Evolutionary conservation across 2,329 filamentous ascomycete species (phyloP).

Genomic region (Botrytis aclada): DNA sequence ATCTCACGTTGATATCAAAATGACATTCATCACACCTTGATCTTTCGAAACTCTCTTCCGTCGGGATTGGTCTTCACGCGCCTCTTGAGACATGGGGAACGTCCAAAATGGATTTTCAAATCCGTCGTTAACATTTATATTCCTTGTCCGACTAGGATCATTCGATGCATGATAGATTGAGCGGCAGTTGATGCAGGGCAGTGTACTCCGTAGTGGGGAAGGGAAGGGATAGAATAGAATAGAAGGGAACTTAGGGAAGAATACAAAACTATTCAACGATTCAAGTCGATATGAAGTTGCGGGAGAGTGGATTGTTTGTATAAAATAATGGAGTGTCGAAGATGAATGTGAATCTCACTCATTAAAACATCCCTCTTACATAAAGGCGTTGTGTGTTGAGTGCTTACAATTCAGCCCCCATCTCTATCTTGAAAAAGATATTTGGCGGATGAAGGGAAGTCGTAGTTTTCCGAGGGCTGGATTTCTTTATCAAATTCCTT

Average conservation of each 20-base stretch:
- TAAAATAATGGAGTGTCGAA: too few relatives aligned
- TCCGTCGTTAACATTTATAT: neutral
- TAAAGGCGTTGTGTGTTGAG: neutral
- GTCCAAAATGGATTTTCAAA: neutral
- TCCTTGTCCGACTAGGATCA: slow-evolving; percentile 13
- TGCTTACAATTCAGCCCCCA: neutral
- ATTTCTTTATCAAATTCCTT: neutral
- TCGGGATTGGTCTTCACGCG: neutral
- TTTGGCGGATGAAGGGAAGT: neutral
- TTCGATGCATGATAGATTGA: slow-evolving; percentile 8
- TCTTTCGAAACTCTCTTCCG: neutral
- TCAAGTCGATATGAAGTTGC: neutral
- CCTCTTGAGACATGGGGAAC: slow-evolving; percentile 12
- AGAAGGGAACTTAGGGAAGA: neutral
- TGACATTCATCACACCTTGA: neutral
- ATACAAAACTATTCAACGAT: neutral
- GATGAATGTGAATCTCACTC: neutral
- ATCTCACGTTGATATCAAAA: neutral
- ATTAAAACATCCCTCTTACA: neutral
- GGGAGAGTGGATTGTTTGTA: neutral
- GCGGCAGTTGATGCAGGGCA: neutral
- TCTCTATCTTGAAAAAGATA: neutral
- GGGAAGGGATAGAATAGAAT: neutral
- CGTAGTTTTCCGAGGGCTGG: neutral
- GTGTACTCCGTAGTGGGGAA: neutral